Base-by-base conservation (phyloP, 331 rosid genomes). In the Malus hybrid region DNA sequence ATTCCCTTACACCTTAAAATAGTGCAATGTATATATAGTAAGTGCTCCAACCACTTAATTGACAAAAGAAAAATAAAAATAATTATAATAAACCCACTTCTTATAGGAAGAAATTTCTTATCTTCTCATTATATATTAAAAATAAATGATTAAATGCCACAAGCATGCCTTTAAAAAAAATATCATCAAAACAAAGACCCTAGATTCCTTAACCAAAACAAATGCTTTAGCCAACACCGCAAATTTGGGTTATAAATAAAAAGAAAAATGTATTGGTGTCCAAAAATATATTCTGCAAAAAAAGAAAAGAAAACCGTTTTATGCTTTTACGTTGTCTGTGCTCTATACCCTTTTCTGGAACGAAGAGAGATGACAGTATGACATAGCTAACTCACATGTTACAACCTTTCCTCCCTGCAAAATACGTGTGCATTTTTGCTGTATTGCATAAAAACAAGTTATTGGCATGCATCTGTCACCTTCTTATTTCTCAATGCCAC, bases 401-500 rank as follows among this genome's bases (percentile, higher is more conserved):
- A n/a, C 72, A 19, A 22, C 46, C 36, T 57, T 55, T 54, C 65
- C 65, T 59, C 20, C 24, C 68, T 22, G 70, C 75, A 9, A 61
- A 22, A 22, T 22, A 22, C 48, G 57, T 13, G 19, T 24, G 0
- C 34, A 28, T 10, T 4, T 24, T 29, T 13, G 32, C 31, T 54
- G 28, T 54, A 54, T 15, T 79, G 83, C 81, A 71, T 67, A 65
- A 72, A 77, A 74, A 69, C 79, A 83, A 76, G 33, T 52, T 0
- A 54, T 18, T 67, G 79, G 33, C 85, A 57, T 66, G 83, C 81
- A 65, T 74, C 75, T 83, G 79, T 74, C 86, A 71, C 63, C 78
- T 67, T 65, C 44, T 32, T 4, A 13, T 62, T 62, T 62, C 83
- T 69, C 50, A 60, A 52, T 29, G 65, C 34, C 83, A 19, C 74